These are phyloP conservation scores for Zoysia japonica DNA, from an alignment of 176 grass and related monocot genomes.

Conservation along the genomic window DNA sequence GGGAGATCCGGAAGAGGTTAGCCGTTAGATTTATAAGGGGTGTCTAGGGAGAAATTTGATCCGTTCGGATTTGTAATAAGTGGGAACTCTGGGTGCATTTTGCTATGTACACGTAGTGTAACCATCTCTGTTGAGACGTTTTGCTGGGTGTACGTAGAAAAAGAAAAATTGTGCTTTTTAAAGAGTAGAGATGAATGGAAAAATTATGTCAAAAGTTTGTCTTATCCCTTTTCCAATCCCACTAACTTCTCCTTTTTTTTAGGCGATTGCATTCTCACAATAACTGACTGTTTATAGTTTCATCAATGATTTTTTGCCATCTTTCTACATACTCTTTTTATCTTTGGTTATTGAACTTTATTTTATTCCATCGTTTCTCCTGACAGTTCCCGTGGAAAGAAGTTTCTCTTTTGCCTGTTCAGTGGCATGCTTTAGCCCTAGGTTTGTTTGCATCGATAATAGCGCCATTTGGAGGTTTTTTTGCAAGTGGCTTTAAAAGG, in stretches of 20 bases:
- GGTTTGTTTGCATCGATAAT: slow-evolving; percentile 99
- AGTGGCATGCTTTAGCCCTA: slow-evolving; percentile 95
- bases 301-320: background rate
- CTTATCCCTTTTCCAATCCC: background rate
- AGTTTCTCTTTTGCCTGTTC: slow-evolving; percentile 78
- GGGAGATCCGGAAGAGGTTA: too few species aligned
- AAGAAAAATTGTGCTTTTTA: too few species aligned
- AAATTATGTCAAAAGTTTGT: background rate
- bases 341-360: slow-evolving; percentile 4
- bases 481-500: slow-evolving; percentile 95
- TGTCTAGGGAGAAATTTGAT: too few species aligned
- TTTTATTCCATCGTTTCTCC: slow-evolving; percentile 40
- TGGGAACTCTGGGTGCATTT: too few species aligned
- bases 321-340: slow-evolving; percentile 23
- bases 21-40: too few species aligned
- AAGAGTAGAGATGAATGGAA: too few species aligned
- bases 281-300: background rate
- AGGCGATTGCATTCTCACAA: background rate
- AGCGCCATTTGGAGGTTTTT: slow-evolving; percentile 99
- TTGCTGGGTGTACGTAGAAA: too few species aligned
- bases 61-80: too few species aligned
- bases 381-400: slow-evolving; percentile 92
- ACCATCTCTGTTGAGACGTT: too few species aligned
- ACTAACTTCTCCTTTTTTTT: background rate
- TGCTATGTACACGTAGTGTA: too few species aligned